phyloP scores from a whole-genome alignment of 164 flowering plant genomes.

The Nymphaea thermarum region DNA sequence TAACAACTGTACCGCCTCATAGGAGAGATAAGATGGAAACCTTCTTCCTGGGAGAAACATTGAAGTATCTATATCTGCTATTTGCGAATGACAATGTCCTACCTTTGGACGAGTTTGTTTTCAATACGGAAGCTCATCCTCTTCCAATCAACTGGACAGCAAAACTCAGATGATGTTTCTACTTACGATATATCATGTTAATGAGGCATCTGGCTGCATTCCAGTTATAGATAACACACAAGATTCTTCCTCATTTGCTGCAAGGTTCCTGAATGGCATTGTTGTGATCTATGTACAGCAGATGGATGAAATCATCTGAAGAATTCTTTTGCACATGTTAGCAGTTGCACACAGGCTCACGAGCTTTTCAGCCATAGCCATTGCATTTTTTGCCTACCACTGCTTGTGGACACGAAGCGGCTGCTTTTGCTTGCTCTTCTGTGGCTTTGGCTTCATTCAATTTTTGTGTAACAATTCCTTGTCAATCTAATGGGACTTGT shows the following conservation, averaged over 20 bases:
- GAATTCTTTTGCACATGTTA: no score
- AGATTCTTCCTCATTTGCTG: background rate
- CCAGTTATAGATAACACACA: background rate
- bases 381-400: background rate
- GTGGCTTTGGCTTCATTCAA: background rate
- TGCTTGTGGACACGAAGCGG: background rate
- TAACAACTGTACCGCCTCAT: constrained; percentile 68
- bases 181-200: background rate
- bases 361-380: background rate
- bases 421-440: background rate
- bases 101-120: constrained; percentile 83
- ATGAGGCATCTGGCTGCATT: background rate
- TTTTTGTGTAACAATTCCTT: background rate
- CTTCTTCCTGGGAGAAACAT: constrained; percentile 89
- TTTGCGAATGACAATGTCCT: constrained; percentile 52
- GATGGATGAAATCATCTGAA: no score
- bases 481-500: background rate
- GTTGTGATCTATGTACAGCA: background rate
- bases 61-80: constrained; percentile 76
- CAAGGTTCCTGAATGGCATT: background rate
- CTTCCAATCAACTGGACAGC: constrained; percentile 37
- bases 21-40: constrained; percentile 97
- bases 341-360: background rate
- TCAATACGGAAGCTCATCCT: constrained; percentile 95
- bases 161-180: constrained; percentile 5